phyloP scores from a whole-genome alignment of 1,284 basidiomycete genomes.

The Ustilago curta region DNA sequence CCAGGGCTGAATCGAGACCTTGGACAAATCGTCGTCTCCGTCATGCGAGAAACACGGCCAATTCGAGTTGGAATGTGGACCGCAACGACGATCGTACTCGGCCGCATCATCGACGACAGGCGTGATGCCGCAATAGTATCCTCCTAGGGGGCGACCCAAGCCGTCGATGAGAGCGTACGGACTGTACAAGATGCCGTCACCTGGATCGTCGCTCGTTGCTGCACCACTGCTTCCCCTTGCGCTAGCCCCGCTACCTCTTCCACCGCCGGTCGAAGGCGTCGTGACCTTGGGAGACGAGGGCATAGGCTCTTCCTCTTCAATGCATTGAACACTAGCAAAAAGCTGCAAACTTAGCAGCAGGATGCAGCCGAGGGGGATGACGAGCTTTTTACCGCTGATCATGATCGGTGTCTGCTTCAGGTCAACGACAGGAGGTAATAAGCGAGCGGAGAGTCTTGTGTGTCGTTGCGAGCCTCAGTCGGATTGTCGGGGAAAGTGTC shows the following conservation, averaged over 20 bases:
- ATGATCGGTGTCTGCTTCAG: not conserved
- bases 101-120: not conserved
- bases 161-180: not conserved
- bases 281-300: not conserved
- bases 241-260: not conserved
- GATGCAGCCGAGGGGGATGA: not conserved
- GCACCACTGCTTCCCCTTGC: not conserved
- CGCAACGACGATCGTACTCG: conserved; percentile 11
- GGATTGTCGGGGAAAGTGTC: not conserved
- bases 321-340: not conserved
- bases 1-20: conserved; percentile 2
- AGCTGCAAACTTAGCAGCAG: not conserved
- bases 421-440: not conserved
- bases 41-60: conserved; percentile 18
- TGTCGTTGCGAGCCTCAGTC: too few species aligned
- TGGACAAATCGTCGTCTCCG: not conserved
- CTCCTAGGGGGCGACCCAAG: not conserved
- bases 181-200: not conserved
- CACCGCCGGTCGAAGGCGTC: not conserved
- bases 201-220: not conserved
- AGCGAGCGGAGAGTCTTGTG: not conserved
- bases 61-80: not conserved
- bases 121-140: not conserved
- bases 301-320: not conserved
- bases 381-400: not conserved